A percentile compares a stretch with the other conserved stretches of the same genome.
Evolutionary conservation across 441 rosid genomes (phyloP).

Genomic region (Gossypium davidsonii): DNA sequence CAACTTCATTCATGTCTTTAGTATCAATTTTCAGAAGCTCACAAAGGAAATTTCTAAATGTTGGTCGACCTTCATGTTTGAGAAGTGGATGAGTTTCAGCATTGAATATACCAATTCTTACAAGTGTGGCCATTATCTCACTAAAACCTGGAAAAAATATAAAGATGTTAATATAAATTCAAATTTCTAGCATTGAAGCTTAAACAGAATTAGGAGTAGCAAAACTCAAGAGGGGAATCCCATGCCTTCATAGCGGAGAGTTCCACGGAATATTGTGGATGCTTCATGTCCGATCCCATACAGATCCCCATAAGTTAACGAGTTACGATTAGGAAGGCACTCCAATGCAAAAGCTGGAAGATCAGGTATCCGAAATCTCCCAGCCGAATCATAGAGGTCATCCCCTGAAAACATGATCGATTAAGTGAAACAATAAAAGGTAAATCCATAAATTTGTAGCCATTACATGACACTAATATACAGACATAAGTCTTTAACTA

Average conservation of each 20-base stretch:
- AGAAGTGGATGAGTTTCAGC: constrained; percentile 43
- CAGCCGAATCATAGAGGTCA: constrained; percentile 66
- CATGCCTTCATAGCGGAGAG: constrained; percentile 87
- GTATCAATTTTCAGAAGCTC: constrained; percentile 38
- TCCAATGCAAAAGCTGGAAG: constrained; percentile 96
- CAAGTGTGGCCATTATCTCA: constrained; percentile 61
- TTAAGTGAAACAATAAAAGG: constrained; percentile 9
- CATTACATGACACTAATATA: neutral
- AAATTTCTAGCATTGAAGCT: neutral
- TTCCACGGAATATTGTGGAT: constrained; percentile 80
- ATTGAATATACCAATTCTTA: constrained; percentile 62
- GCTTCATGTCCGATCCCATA: constrained; percentile 82
- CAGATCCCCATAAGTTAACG: constrained; percentile 61
- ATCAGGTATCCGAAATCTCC: constrained; percentile 50
- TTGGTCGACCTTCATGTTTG: constrained; percentile 31
- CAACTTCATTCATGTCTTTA: constrained; percentile 24
- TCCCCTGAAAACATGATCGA: constrained; percentile 44
- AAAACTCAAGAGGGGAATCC: neutral
- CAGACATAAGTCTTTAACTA: too few relatives aligned
- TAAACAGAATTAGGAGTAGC: neutral
- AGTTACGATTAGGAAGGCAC: constrained; percentile 83
- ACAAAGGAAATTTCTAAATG: constrained; percentile 50
- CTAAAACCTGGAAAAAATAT: constrained; percentile 53
- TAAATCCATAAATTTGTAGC: neutral
- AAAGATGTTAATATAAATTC: neutral